phyloP scores from a whole-genome alignment of 2,329 filamentous ascomycete species.

The Decorospora gaudefroyi region DNA sequence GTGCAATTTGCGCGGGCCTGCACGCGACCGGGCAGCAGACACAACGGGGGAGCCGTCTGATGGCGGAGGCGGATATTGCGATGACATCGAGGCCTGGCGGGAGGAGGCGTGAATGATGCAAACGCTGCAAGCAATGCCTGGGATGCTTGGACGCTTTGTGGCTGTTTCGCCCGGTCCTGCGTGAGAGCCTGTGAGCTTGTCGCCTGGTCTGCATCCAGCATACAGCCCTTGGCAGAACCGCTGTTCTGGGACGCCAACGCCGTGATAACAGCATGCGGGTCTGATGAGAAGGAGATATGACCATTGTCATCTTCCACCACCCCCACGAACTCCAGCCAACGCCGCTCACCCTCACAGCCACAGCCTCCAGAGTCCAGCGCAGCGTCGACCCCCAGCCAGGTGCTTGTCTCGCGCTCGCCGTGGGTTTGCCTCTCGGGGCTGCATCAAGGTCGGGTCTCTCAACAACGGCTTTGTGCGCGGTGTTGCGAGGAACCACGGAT shows the following conservation, averaged over 20 bases:
- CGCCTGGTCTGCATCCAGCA: conserved; percentile 30
- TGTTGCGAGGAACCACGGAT: conserved; percentile 2
- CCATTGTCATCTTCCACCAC: conserved; percentile 27
- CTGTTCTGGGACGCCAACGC: conserved; percentile 27
- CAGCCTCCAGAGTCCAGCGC: too few relatives aligned
- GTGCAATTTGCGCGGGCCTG: conserved; percentile 25
- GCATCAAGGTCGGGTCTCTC: conserved; percentile 7
- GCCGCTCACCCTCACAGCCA: too few relatives aligned
- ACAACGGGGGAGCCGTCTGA: conserved; percentile 16
- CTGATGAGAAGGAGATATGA: conserved; percentile 44
- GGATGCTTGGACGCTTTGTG: conserved; percentile 10
- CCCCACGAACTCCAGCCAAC: too few relatives aligned
- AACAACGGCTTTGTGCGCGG: conserved; percentile 15
- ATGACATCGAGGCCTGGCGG: conserved; percentile 33
- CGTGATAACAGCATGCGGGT: conserved; percentile 41
- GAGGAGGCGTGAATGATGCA: conserved; percentile 28
- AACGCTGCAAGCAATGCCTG: conserved; percentile 22
- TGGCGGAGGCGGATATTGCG: conserved; percentile 30
- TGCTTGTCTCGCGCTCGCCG: conserved; percentile 12
- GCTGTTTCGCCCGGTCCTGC: conserved; percentile 12
- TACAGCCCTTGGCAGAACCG: conserved; percentile 43
- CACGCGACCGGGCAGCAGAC: conserved; percentile 28
- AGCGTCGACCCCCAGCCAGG: not conserved
- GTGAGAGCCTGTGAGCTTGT: conserved; percentile 31
- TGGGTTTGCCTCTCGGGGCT: conserved; percentile 2